A percentile compares a stretch with the other conserved stretches of the same genome.
phyloP scores from a whole-genome alignment of 2,329 filamentous ascomycete genomes.

The Microsporum canis region DNA sequence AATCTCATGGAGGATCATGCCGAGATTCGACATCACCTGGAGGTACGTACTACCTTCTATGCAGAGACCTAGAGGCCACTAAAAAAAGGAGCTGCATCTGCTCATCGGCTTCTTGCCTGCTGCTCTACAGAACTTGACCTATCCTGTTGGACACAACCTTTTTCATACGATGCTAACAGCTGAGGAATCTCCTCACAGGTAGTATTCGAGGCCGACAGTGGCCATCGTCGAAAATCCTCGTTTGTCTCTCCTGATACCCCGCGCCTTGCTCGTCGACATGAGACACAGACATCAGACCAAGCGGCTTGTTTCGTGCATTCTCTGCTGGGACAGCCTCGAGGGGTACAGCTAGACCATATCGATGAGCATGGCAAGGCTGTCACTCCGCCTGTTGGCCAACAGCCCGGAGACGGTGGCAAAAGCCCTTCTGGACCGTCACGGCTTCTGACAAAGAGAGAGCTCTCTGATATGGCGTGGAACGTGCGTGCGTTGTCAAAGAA shows the following conservation, averaged over 20 bases:
- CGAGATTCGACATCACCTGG: slow-evolving; percentile 4
- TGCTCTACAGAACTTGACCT: background rate
- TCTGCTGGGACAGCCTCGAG: slow-evolving; percentile 37
- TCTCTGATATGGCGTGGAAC: slow-evolving; percentile 94
- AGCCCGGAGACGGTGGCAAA: background rate
- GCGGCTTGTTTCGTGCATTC: slow-evolving; percentile 48
- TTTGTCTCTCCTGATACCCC: slow-evolving; percentile 38
- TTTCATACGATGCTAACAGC: background rate
- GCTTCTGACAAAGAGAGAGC: slow-evolving; percentile 86
- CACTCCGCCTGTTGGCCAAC: background rate
- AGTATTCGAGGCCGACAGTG: slow-evolving; percentile 25
- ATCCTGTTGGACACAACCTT: background rate
- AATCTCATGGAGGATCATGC: slow-evolving; percentile 3
- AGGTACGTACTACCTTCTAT: background rate
- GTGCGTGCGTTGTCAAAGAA: slow-evolving; percentile 82
- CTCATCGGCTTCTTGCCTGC: background rate
- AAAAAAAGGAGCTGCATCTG: background rate
- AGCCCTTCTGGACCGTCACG: slow-evolving; percentile 47
- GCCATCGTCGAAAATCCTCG: slow-evolving; percentile 50
- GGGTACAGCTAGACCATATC: slow-evolving; percentile 20
- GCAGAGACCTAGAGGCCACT: background rate
- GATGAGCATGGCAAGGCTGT: background rate
- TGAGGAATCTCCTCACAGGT: slow-evolving; percentile 34
- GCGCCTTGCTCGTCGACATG: slow-evolving; percentile 28
- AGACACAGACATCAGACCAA: slow-evolving; percentile 20